Base-by-base conservation (phyloP, 2,329 filamentous ascomycete genomes). In the Cryphonectria carpinicola region DNA sequence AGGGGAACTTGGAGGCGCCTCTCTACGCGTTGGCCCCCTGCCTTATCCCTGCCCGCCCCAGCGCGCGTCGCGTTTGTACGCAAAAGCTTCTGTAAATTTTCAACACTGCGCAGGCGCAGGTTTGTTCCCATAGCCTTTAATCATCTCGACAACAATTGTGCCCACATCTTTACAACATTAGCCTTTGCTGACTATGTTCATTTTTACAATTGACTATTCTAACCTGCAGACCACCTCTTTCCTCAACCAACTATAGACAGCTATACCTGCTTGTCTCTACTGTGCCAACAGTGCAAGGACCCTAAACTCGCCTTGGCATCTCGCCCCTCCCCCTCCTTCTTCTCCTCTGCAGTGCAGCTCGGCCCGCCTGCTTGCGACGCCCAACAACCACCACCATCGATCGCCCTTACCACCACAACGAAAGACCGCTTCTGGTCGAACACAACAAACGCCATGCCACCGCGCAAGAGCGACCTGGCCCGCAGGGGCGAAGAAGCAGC, bases 381-480 rank as follows among this genome's bases (percentile, higher is more conserved):
- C 52, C 52, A 6, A 28, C 52, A 3, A 28, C 52, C 25, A 7
- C 52, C 11, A 22, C n/a, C 52, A 32, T 14, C 43, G 43, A 32
- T 14, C 43, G 43, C 17, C 43, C 43, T 22, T 49, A 17, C 13
- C 13, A 19, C 54, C 14, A 58, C 25, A 17, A 35, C 25, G 4
- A 56, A 17, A 58, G 25, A 58, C 14, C 54, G 17, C 14, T 58
- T 19, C 64, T 25, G 46, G 11, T 2, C 35, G 17, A 35, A 69
- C 69, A 69, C 69, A n/a, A n/a, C 19, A 22, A 3, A 64, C 74
- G 72, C 75, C 68, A 89, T 89, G 88, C 85, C 87, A 64, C 83
- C 87, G 37, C 84, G 85, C 67, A 90, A 90, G 78, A 86, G 83
- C 73, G 86, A 88, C 74, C 76, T 80, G 39, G 69, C 77, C 58